A percentile compares a stretch with the other conserved stretches of the same genome.
phyloP scores from a whole-genome alignment of 306 rosid genomes.

The Sesbania bispinosa region DNA sequence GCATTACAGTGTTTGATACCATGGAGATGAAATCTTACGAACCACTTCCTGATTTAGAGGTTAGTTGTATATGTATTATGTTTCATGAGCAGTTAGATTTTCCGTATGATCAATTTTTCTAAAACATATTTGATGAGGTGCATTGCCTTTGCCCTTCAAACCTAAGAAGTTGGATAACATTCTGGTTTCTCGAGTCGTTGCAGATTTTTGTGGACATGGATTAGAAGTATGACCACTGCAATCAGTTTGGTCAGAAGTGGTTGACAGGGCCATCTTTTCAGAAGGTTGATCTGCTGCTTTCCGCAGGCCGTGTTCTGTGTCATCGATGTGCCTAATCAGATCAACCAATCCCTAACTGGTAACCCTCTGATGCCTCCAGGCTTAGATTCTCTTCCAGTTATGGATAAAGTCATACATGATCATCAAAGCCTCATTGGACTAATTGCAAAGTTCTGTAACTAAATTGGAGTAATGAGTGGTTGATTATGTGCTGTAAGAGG shows the following conservation, averaged over 20 bases:
- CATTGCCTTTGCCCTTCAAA: neutral
- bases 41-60: constrained; percentile 91
- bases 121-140: neutral
- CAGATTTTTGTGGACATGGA: constrained; percentile 87
- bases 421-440: constrained; percentile 5
- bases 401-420: constrained; percentile 14
- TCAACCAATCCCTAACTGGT: constrained; percentile 1
- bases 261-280: neutral
- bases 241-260: constrained; percentile 4
- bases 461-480: constrained; percentile 16
- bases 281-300: constrained; percentile 15
- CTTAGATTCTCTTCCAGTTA: constrained; percentile 13
- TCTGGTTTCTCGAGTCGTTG: constrained; percentile 32
- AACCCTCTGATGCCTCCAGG: constrained; percentile 20
- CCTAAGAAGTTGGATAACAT: constrained; percentile 11
- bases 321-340: constrained; percentile 17
- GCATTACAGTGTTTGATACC: constrained; percentile 70
- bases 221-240: constrained; percentile 27
- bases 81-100: neutral
- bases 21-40: constrained; percentile 70
- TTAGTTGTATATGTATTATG: constrained; percentile 27
- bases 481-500: constrained; percentile 7
- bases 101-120: neutral
- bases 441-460: constrained; percentile 22
- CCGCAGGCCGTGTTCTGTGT: neutral